Evolutionary conservation across 2,329 filamentous ascomycete genomes (phyloP).

Genomic region (Claviceps sp.): DNA sequence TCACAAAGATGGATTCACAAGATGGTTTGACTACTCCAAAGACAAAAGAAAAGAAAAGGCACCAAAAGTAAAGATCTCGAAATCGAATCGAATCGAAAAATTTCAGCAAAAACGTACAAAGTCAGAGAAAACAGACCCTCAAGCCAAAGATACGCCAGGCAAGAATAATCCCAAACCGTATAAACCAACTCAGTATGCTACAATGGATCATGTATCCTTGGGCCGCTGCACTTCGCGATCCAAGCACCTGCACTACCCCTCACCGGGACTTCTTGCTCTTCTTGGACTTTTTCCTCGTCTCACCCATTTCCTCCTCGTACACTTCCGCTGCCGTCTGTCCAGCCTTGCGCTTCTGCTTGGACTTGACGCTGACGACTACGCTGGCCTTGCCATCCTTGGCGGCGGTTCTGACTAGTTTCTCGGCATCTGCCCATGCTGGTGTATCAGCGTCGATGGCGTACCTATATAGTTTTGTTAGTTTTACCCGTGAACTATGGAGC

Average conservation of each 20-base stretch:
- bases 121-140: too few relatives aligned
- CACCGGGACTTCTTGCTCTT: slow-evolving; percentile 23
- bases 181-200: too few relatives aligned
- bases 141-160: too few relatives aligned
- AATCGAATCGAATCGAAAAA: too few relatives aligned
- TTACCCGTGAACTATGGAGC: too few relatives aligned
- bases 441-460: slow-evolving; percentile 52
- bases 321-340: slow-evolving; percentile 44
- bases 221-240: too few relatives aligned
- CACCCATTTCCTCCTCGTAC: slow-evolving; percentile 46
- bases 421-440: slow-evolving; percentile 53
- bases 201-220: too few relatives aligned
- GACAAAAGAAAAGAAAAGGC: neutral
- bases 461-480: slow-evolving; percentile 21
- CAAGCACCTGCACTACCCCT: slow-evolving; percentile 1
- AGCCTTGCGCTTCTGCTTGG: slow-evolving; percentile 68
- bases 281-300: slow-evolving; percentile 44
- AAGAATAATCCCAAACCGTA: too few relatives aligned
- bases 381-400: slow-evolving; percentile 41
- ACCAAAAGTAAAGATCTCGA: neutral
- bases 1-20: neutral
- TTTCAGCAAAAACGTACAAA: too few relatives aligned
- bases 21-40: too few relatives aligned
- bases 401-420: slow-evolving; percentile 56
- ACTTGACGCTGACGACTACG: slow-evolving; percentile 68